Evolutionary conservation across 192 early-diverging fungal species (phyloP).

Genomic region (Umbelopsis sp.): DNA sequence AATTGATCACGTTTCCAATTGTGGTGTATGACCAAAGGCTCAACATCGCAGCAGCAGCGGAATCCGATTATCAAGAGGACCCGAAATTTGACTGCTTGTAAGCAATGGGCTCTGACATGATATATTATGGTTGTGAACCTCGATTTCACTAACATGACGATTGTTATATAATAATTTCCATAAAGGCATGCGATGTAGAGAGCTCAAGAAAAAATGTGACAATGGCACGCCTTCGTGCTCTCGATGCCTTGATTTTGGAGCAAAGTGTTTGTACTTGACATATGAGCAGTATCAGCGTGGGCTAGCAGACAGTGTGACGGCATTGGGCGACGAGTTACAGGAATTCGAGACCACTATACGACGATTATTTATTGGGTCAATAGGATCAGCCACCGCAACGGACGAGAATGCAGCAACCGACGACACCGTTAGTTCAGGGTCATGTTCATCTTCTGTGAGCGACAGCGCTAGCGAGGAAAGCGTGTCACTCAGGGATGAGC

Average conservation of each 20-base stretch:
- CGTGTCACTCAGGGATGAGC: conserved; percentile 3
- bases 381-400: too few species aligned
- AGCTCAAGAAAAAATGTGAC: conserved; percentile 24
- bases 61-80: conserved; percentile 12
- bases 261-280: conserved; percentile 18
- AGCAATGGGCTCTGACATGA: neutral
- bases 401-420: too few species aligned
- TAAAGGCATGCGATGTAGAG: conserved; percentile 23
- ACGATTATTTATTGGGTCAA: neutral
- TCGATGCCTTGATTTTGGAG: conserved; percentile 20
- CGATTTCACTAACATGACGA: too few species aligned
- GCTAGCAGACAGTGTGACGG: conserved; percentile 6
- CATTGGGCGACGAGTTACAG: conserved; percentile 9
- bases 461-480: neutral
- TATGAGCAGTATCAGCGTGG: conserved; percentile 19
- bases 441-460: too few species aligned
- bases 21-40: conserved; percentile 21
- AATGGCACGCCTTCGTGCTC: conserved; percentile 19
- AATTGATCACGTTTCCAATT: conserved; percentile 4
- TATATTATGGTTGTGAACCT: too few species aligned
- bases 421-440: too few species aligned
- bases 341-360: conserved; percentile 1
- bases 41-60: conserved; percentile 11
- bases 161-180: neutral
- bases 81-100: conserved; percentile 13